These are phyloP conservation scores for Fragilariopsis cylindrus DNA, from an alignment of 108 stramenopile species.

Conservation along the genomic window DNA sequence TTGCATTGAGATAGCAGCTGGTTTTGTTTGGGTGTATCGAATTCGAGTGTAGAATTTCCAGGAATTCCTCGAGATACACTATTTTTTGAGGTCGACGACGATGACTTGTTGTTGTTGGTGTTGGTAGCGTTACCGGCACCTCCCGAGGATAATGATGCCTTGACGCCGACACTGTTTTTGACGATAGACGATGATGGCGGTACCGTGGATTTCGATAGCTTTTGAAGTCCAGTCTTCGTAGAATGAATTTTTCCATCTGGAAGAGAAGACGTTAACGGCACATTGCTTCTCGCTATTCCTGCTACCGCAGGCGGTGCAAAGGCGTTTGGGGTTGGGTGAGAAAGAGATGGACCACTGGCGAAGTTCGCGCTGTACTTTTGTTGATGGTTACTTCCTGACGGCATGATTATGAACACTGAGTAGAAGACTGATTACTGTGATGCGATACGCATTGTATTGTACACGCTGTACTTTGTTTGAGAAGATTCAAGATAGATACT, in stretches of 20 bases:
- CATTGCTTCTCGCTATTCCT: not conserved
- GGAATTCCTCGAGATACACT: slow-evolving; percentile 8
- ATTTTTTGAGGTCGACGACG: slow-evolving; percentile 2
- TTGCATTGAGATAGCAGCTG: slow-evolving; percentile 44
- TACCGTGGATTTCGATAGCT: slow-evolving; percentile 8
- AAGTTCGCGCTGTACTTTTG: too few species aligned
- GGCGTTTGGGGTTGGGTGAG: not conserved
- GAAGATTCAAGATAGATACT: too few species aligned
- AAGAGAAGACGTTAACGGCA: not conserved
- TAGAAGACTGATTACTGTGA: too few species aligned
- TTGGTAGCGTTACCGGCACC: not conserved
- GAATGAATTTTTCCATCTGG: not conserved
- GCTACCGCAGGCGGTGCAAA: slow-evolving; percentile 1
- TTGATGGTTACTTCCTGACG: not conserved
- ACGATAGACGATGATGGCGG: not conserved
- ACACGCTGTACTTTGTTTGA: too few species aligned
- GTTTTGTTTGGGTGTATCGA: slow-evolving; percentile 32
- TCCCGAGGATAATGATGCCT: not conserved
- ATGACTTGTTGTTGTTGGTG: slow-evolving; percentile 3
- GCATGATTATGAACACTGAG: not conserved
- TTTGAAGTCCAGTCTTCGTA: not conserved
- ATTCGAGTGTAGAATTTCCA: slow-evolving; percentile 16
- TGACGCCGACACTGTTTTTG: not conserved
- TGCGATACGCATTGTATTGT: too few species aligned
- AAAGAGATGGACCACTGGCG: too few species aligned